Evolutionary conservation across 768 basidiomycete species (phyloP).

Genomic region (Lactarius akahatsu): DNA sequence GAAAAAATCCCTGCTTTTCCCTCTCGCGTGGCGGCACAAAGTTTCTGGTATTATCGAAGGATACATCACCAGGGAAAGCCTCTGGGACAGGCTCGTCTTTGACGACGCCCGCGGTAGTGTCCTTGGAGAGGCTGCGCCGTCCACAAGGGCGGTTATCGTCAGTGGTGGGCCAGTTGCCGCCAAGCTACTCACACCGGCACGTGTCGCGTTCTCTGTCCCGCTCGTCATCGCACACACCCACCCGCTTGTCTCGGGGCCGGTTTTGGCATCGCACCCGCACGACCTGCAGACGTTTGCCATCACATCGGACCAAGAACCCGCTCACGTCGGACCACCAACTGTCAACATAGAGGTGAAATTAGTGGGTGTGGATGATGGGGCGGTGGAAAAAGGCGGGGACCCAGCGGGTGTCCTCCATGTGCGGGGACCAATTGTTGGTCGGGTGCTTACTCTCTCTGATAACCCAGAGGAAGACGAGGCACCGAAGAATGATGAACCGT

Average conservation of each 20-base stretch:
- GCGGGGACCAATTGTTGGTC: conserved; percentile 74
- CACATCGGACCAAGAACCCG: conserved; percentile 40
- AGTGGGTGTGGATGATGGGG: conserved; percentile 61
- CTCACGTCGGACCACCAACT: conserved; percentile 76
- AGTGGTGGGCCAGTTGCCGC: conserved; percentile 61
- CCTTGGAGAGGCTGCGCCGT: conserved; percentile 58
- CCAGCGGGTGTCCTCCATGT: conserved; percentile 61
- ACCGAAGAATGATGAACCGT: conserved; percentile 29
- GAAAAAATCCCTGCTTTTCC: conserved; percentile 53
- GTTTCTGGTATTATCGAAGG: conserved; percentile 65
- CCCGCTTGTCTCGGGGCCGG: conserved; percentile 66
- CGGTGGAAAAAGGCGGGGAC: conserved; percentile 63
- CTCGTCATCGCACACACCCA: conserved; percentile 64
- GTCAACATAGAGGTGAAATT: conserved; percentile 84
- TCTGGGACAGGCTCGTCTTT: conserved; percentile 85
- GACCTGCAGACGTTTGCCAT: conserved; percentile 72
- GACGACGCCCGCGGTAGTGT: conserved; percentile 60
- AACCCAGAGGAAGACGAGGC: conserved; percentile 37
- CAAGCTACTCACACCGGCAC: conserved; percentile 55
- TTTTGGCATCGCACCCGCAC: conserved; percentile 79
- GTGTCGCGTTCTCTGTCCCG: conserved; percentile 76
- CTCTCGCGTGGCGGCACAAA: conserved; percentile 79
- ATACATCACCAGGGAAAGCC: conserved; percentile 69
- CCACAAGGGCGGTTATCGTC: conserved; percentile 66
- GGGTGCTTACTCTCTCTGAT: conserved; percentile 44